Conservation (phyloP, 2,329 filamentous ascomycete genomes). For the Thyridium curvatum region DNA sequence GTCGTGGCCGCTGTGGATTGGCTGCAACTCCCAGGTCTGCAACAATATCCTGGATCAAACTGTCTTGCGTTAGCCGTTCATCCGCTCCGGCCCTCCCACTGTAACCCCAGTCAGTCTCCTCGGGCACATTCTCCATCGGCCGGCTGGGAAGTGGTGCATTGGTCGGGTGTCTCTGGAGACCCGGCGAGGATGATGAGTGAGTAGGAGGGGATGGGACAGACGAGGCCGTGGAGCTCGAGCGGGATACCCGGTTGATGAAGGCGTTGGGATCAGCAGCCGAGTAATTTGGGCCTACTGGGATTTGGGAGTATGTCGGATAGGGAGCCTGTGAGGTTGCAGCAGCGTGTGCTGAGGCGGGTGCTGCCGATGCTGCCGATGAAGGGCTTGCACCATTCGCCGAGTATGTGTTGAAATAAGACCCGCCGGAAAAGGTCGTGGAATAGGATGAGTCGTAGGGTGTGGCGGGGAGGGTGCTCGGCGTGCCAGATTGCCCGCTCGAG, state of each 20-base stretch:
- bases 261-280: slow-evolving; percentile 37
- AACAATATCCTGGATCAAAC: slow-evolving; percentile 52
- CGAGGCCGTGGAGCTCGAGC: slow-evolving; percentile 45
- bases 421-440: not conserved
- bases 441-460: slow-evolving; percentile 11
- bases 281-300: slow-evolving; percentile 46
- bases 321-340: slow-evolving; percentile 33
- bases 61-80: slow-evolving; percentile 40
- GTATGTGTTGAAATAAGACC: slow-evolving; percentile 24
- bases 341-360: slow-evolving; percentile 15
- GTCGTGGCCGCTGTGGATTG: slow-evolving; percentile 30
- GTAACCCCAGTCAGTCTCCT: slow-evolving; percentile 34
- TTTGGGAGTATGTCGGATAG: slow-evolving; percentile 46
- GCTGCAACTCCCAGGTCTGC: slow-evolving; percentile 39
- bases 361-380: slow-evolving; percentile 12
- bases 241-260: slow-evolving; percentile 34
- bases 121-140: slow-evolving; percentile 36
- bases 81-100: slow-evolving; percentile 25
- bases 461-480: slow-evolving; percentile 13
- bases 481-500: slow-evolving; percentile 17
- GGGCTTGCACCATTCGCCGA: slow-evolving; percentile 31
- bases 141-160: slow-evolving; percentile 53
- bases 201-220: slow-evolving; percentile 36
- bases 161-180: slow-evolving; percentile 52
- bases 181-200: slow-evolving; percentile 33